Base-by-base conservation (phyloP, 176 grass and related monocot genomes). In the Aechmea fasciata region DNA sequence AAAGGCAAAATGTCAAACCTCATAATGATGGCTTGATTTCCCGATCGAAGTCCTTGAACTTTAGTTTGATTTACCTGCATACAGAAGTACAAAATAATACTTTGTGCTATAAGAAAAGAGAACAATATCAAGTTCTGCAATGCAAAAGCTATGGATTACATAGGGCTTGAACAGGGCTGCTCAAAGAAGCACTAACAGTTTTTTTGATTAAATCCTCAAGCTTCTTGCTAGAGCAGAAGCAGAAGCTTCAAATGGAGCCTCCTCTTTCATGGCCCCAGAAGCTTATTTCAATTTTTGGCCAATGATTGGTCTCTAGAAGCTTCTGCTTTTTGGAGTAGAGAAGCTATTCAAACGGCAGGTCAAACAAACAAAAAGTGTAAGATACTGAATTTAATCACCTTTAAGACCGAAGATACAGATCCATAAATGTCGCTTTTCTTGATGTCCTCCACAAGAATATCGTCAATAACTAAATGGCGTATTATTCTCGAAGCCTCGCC, bases 381-480 rank as follows among this genome's bases (percentile, higher is more conserved):
- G 48, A 18, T 51, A 13, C 13, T n/a, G 52, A 17, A 17, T 17
- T 59, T 63, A 63, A 51, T 70, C 72, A 83, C 94, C 94, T 92
- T 97, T 64, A 97, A 68, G 52, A 85, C 71, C 74, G 94, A 97
- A 75, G 94, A 85, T 41, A 87, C 63, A 50, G 94, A 83, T 80
- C 94, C 94, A 64, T 97, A 97, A 10, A 64, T 15, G 3, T 97
- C 89, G 7, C 82, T 87, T 55, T 80, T 97, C 82, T 83, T 90
- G 1, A 92, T 77, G 78, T 92, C 86, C 74, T 97, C 94, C 10
- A 52, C 52, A 50, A 97, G 89, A 83, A 97, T 84, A 83, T 76
- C 75, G 61, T 97, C 86, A 59, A 69, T 85, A 66, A 97, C 86
- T 81, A 97, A 71, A 85, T 92, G 63, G 0, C 84, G 87, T 10